Conservation (phyloP, 352 stramenopile genomes). For the Thalassiosira pacifica region DNA sequence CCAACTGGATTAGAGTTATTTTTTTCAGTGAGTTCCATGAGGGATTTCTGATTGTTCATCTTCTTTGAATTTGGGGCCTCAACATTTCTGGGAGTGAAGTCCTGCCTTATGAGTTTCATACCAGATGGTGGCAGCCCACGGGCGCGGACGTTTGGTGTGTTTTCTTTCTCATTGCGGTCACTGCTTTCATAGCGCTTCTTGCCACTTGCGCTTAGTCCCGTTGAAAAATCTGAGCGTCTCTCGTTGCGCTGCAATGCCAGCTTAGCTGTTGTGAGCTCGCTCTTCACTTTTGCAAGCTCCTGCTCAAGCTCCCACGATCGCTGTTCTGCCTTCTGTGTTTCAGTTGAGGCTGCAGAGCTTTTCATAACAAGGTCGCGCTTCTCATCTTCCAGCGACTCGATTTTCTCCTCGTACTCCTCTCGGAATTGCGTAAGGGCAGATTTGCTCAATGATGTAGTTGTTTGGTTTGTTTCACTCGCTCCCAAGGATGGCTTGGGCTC, state of each 20-base stretch:
- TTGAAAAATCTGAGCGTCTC: slow-evolving; percentile 34
- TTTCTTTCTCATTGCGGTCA: slow-evolving; percentile 44
- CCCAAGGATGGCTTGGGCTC: slow-evolving; percentile 22
- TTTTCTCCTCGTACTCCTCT: slow-evolving; percentile 81
- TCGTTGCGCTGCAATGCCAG: slow-evolving; percentile 71
- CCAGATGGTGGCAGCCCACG: slow-evolving; percentile 20
- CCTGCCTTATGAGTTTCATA: slow-evolving; percentile 18
- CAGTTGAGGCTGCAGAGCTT: slow-evolving; percentile 73
- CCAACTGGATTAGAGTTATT: slow-evolving; percentile 1
- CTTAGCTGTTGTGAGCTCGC: slow-evolving; percentile 75
- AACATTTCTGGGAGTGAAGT: slow-evolving; percentile 40
- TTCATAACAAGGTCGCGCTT: slow-evolving; percentile 85
- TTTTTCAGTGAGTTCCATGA: slow-evolving; percentile 47
- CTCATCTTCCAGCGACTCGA: slow-evolving; percentile 78
- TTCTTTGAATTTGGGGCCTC: slow-evolving; percentile 15
- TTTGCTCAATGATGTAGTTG: slow-evolving; percentile 57
- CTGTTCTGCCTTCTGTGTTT: slow-evolving; percentile 79
- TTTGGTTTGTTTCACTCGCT: slow-evolving; percentile 35
- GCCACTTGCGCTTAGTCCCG: slow-evolving; percentile 40
- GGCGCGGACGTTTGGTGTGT: slow-evolving; percentile 36
- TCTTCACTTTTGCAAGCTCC: slow-evolving; percentile 72
- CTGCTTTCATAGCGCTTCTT: slow-evolving; percentile 12
- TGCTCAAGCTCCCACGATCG: slow-evolving; percentile 76
- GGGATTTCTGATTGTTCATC: slow-evolving; percentile 21
- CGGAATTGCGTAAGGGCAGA: slow-evolving; percentile 71